Conservation (phyloP, 768 basidiomycete genomes). For the Xerocomus potaroensis region DNA sequence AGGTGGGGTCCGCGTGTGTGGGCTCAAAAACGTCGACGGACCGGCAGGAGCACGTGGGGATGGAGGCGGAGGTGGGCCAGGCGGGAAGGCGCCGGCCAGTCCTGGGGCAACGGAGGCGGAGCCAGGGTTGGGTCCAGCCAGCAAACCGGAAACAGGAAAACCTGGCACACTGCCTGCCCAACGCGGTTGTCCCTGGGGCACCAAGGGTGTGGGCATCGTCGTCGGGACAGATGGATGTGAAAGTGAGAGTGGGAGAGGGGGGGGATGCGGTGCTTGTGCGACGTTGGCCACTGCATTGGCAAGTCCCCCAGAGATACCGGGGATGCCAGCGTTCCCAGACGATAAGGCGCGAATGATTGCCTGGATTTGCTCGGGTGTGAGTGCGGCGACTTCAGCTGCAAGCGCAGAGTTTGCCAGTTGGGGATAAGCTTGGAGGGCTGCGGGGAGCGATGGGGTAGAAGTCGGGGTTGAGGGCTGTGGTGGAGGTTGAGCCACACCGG, state of each 20-base stretch:
- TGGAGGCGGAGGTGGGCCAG: slow-evolving; percentile 5
- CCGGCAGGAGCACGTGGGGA: background rate
- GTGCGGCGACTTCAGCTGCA: slow-evolving; percentile 65
- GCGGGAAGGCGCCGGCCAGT: slow-evolving; percentile 1
- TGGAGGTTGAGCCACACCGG: slow-evolving; percentile 7
- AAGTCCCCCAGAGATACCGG: slow-evolving; percentile 28
- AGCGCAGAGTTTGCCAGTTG: slow-evolving; percentile 47
- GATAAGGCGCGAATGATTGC: slow-evolving; percentile 57
- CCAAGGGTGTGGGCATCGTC: slow-evolving; percentile 4
- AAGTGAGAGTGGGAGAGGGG: background rate
- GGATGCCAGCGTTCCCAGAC: slow-evolving; percentile 35
- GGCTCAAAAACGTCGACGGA: slow-evolving; percentile 14
- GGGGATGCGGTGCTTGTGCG: slow-evolving; percentile 11
- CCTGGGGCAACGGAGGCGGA: background rate
- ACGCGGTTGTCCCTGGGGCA: slow-evolving; percentile 15
- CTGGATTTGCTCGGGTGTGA: slow-evolving; percentile 76
- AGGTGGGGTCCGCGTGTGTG: slow-evolving; percentile 20
- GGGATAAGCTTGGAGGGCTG: slow-evolving; percentile 29
- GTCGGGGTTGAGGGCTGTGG: slow-evolving; percentile 13
- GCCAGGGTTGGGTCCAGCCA: slow-evolving; percentile 7
- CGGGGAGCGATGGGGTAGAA: slow-evolving; percentile 17
- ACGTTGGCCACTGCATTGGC: slow-evolving; percentile 23
- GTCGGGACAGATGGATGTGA: slow-evolving; percentile 15
- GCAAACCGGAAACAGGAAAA: slow-evolving; percentile 9
- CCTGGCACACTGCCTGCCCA: slow-evolving; percentile 25